Percentiles rank a stretch among this genome's conserved stretches.
Evolutionary conservation across 1,284 basidiomycete genomes (phyloP).

Genomic region (Phylloporus sp.): DNA sequence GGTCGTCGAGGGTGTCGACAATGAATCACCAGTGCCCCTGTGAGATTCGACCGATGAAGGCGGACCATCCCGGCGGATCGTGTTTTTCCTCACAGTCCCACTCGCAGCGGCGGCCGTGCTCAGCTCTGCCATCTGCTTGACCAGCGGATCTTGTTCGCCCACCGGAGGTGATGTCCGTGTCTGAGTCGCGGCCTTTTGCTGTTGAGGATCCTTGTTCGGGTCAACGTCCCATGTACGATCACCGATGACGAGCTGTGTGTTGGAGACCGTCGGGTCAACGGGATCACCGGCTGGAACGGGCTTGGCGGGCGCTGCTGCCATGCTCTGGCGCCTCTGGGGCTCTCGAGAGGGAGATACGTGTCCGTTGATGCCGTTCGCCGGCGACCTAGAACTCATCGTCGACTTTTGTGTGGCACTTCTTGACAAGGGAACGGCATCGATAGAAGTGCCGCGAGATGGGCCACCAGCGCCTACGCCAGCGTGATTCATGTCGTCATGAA

Average conservation of each 20-base stretch:
- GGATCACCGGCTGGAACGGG: constrained; percentile 45
- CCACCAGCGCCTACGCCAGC: constrained; percentile 65
- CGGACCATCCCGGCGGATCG: constrained; percentile 26
- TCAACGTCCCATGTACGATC: constrained; percentile 69
- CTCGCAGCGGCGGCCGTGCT: constrained; percentile 41
- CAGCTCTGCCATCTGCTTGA: constrained; percentile 66
- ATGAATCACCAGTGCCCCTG: constrained; percentile 30
- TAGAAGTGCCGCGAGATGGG: constrained; percentile 20
- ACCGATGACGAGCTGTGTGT: constrained; percentile 71
- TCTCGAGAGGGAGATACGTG: constrained; percentile 32
- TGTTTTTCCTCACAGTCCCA: constrained; percentile 22
- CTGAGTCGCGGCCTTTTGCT: constrained; percentile 26
- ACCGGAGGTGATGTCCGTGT: constrained; percentile 31
- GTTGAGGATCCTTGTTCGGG: constrained; percentile 62
- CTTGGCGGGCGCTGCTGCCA: constrained; percentile 20
- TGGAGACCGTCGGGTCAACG: constrained; percentile 54
- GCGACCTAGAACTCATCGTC: constrained; percentile 21
- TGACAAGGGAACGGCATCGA: constrained; percentile 21
- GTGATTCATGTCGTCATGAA: constrained; percentile 51
- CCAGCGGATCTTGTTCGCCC: constrained; percentile 71
- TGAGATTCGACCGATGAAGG: constrained; percentile 27
- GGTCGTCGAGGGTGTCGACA: constrained; percentile 28
- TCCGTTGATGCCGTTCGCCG: constrained; percentile 34
- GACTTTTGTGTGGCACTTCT: constrained; percentile 36
- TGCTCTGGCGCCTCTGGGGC: constrained; percentile 33